Percentiles rank a stretch among this genome's conserved stretches.
phyloP scores from a whole-genome alignment of 2,329 filamentous ascomycete species.

The Pyricularia sp. region DNA sequence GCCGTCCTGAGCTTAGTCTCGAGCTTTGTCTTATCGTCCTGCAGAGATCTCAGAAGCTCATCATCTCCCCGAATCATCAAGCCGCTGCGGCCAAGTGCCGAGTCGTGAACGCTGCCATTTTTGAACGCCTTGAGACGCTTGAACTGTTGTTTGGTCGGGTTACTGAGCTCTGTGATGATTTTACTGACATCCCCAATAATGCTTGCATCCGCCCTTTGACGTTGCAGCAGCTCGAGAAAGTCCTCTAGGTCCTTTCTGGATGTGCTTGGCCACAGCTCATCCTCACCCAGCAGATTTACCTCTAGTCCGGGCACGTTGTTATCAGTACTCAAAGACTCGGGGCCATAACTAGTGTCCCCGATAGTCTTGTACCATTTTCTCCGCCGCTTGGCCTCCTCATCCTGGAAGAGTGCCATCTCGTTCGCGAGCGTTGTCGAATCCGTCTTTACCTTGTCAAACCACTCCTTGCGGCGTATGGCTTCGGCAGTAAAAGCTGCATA shows the following conservation, averaged over 20 bases:
- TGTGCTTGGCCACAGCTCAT: conserved; percentile 67
- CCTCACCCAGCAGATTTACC: conserved; percentile 70
- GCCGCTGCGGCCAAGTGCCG: conserved; percentile 74
- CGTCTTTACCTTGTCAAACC: conserved; percentile 78
- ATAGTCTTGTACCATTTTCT: conserved; percentile 84
- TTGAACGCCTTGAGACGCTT: conserved; percentile 90
- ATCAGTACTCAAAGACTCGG: conserved; percentile 47
- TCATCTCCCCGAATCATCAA: conserved; percentile 78
- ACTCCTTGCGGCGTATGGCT: conserved; percentile 74
- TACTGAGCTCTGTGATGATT: conserved; percentile 65
- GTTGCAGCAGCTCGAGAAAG: conserved; percentile 54
- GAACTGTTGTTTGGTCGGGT: conserved; percentile 73
- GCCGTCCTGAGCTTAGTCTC: conserved; percentile 68
- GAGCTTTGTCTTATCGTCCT: conserved; percentile 65
- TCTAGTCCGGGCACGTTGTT: conserved; percentile 64
- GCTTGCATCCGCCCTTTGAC: conserved; percentile 49
- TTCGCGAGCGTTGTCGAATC: conserved; percentile 83
- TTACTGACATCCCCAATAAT: conserved; percentile 62
- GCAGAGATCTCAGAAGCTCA: conserved; percentile 62
- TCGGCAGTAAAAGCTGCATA: conserved; percentile 86
- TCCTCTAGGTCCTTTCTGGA: conserved; percentile 63
- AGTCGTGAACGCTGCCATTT: conserved; percentile 87
- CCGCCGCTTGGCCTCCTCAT: conserved; percentile 80
- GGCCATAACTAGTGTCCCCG: conserved; percentile 53
- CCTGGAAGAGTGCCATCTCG: conserved; percentile 82